Conservation (phyloP, 2,329 filamentous ascomycete species). For the Amylocarpus encephaloides region DNA sequence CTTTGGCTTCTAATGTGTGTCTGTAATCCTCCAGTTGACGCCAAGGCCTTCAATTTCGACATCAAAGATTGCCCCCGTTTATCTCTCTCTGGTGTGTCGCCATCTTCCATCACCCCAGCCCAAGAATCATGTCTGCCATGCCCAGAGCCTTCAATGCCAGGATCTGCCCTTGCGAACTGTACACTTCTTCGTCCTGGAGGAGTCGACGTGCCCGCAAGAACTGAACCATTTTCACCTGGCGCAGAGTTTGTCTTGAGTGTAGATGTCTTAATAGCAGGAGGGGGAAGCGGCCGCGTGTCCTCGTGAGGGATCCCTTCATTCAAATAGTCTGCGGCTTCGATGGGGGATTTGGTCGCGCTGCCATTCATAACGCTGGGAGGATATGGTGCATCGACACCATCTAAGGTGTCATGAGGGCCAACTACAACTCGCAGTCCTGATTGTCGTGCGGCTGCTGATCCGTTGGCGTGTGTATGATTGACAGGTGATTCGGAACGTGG, state of each 20-base stretch:
- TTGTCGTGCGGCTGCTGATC: conserved; percentile 20
- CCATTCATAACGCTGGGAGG: conserved; percentile 13
- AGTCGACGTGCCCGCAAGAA: conserved; percentile 25
- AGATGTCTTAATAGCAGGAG: conserved; percentile 14
- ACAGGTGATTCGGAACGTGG: conserved; percentile 25
- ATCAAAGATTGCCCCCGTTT: conserved; percentile 63
- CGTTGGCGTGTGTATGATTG: conserved; percentile 20
- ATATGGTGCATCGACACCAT: conserved; percentile 10
- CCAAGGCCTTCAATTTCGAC: conserved; percentile 69
- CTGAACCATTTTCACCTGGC: conserved; percentile 10
- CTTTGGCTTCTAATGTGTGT: conserved; percentile 40
- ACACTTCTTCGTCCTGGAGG: conserved; percentile 55
- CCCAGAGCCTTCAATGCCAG: conserved; percentile 36
- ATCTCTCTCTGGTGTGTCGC: conserved; percentile 51
- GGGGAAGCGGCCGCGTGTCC: conserved; percentile 5
- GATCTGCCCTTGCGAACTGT: conserved; percentile 59
- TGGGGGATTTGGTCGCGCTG: conserved; percentile 11
- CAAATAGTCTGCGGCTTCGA: conserved; percentile 29
- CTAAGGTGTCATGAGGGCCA: conserved; percentile 15
- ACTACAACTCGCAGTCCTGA: conserved; percentile 27
- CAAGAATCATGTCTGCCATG: conserved; percentile 59
- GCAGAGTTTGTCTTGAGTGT: conserved; percentile 15
- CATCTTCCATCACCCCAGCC: conserved; percentile 43
- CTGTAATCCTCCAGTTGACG: conserved; percentile 42
- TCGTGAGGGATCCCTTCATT: conserved; percentile 29